Conservation (phyloP, 2,329 filamentous ascomycete genomes). For the Monosporascus sp. region DNA sequence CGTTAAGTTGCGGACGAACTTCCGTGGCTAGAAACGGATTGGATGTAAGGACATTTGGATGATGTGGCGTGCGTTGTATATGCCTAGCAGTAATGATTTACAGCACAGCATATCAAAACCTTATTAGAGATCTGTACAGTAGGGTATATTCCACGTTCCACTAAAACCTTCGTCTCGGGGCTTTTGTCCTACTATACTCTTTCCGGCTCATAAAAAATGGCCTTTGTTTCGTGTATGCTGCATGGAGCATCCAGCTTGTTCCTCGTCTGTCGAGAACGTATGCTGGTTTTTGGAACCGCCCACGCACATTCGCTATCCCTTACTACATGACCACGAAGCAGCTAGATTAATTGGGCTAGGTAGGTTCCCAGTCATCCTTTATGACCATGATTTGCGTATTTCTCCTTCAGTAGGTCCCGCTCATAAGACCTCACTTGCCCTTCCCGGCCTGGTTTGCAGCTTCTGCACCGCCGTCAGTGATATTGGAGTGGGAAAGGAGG, state of each 20-base stretch:
- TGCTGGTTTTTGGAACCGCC: no score
- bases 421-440: conserved; percentile 36
- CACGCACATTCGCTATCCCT: no score
- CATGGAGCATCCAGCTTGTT: no score
- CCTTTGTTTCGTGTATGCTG: no score
- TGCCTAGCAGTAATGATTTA: no score
- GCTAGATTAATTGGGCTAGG: no score
- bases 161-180: background rate
- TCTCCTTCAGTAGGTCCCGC: background rate
- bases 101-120: background rate
- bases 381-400: background rate
- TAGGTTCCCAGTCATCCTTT: no score
- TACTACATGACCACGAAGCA: no score
- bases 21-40: no score
- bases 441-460: conserved; percentile 53
- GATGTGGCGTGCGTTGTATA: background rate
- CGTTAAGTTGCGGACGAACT: background rate
- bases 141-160: background rate
- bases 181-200: background rate
- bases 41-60: background rate
- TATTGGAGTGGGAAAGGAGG: conserved; percentile 1
- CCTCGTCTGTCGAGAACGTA: no score
- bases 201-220: background rate
- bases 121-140: background rate
- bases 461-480: conserved; percentile 31